phyloP scores from a whole-genome alignment of 495 filamentous ascomycete genomes.

The Chaetomidium leptoderma region DNA sequence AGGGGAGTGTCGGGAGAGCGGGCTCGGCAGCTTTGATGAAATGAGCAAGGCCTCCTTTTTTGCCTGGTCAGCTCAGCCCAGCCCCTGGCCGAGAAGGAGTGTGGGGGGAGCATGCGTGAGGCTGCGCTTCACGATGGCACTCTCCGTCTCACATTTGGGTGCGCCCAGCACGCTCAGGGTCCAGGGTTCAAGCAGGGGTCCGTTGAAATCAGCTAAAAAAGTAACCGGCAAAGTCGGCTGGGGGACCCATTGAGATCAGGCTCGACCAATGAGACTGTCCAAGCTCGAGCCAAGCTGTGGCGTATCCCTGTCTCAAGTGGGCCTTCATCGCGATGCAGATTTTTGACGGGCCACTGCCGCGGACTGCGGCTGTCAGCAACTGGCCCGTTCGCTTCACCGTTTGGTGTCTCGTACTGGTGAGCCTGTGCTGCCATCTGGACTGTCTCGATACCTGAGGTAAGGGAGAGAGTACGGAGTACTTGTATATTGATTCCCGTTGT shows the following conservation, averaged over 20 bases:
- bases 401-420: no score
- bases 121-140: background rate
- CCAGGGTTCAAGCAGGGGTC: constrained; percentile 4
- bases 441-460: no score
- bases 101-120: background rate
- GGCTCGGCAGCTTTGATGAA: background rate
- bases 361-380: background rate
- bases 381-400: no score
- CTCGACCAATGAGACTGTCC: background rate
- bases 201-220: background rate
- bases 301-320: background rate
- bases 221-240: constrained; percentile 9
- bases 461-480: no score
- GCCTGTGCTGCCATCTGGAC: no score
- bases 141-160: background rate
- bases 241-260: background rate
- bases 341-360: background rate
- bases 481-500: no score
- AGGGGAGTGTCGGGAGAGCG: background rate
- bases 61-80: constrained; percentile 3
- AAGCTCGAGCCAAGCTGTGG: background rate
- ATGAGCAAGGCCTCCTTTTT: constrained; percentile 9
- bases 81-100: constrained; percentile 5
- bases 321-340: constrained; percentile 8
- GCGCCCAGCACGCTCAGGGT: background rate